phyloP scores from a whole-genome alignment of 495 filamentous ascomycete species.

The Penicillium soppii region DNA sequence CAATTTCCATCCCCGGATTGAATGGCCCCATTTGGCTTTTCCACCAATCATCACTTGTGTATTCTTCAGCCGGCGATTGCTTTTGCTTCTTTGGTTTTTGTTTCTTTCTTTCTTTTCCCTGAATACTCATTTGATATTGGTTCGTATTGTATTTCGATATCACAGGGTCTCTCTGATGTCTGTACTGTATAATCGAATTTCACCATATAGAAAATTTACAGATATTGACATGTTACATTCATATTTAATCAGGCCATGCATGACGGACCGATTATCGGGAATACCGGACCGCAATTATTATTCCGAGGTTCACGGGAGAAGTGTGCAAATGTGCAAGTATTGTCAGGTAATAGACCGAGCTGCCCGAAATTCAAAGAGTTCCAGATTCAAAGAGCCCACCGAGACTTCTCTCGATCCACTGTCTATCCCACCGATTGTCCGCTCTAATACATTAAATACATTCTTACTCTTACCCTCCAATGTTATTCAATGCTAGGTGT shows the following conservation, averaged over 20 bases:
- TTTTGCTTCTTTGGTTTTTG: conserved; percentile 5
- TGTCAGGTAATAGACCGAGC: neutral
- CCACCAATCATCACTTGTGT: conserved; percentile 15
- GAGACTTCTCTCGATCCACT: no score
- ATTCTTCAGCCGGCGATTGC: conserved; percentile 20
- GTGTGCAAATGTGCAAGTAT: neutral
- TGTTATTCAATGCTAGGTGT: no score
- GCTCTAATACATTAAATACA: no score
- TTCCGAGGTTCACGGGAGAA: conserved; percentile 7
- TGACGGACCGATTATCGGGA: neutral
- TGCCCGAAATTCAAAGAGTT: conserved; percentile 1
- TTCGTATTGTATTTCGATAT: no score
- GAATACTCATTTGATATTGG: no score
- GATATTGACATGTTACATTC: neutral
- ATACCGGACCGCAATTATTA: conserved; percentile 1
- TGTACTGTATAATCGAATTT: no score
- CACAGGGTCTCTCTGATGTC: no score
- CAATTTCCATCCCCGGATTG: conserved; percentile 18
- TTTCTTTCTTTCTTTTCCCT: neutral
- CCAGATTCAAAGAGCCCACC: no score
- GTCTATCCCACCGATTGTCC: no score
- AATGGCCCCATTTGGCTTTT: neutral
- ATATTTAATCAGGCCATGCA: neutral
- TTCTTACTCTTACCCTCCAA: no score
- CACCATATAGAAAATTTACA: no score